Base-by-base conservation (phyloP, 495 filamentous ascomycete species). In the Lepraria neglecta region DNA sequence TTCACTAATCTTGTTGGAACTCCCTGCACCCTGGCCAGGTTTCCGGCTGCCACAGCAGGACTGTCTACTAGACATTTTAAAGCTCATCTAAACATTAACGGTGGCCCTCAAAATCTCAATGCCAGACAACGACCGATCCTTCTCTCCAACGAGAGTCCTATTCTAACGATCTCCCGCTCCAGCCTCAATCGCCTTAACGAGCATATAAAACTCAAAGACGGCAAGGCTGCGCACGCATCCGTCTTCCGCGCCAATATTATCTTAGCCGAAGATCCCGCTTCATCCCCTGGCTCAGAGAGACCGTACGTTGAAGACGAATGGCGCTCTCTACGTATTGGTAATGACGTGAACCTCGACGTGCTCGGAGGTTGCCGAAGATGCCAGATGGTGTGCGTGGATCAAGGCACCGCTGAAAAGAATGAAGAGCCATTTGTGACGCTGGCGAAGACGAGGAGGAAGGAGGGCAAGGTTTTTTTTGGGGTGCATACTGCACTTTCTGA, bases 341-440 rank as follows among this genome's bases (percentile, higher is more conserved):
- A 73, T 0, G 59, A 67, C 6, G 61, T 71, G 43, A 68, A 74
- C 3, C 87, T 90, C 56, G 78, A 88, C 66, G 82, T 92, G 62
- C 75, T 97, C 5, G 92, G 90, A 0, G 80, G 85, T 21, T 98
- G 94, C 68, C 80, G 91, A 42, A 75, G 94, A 17, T 98, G 94
- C 63, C 91, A 96, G 67, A 96, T 98, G 90, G 87, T 98, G 14
- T 97, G 92, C 69, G 82, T 97, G 48, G 84, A 98, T 64, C 94
- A 96, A 67, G 74, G 85, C 19, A 95, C 88, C 6, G 92, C 85
- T 0, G 79, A 83, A 51, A 87, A 84, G 71, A 81, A 84, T 45
- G 82, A 89, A 62, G 92, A 97, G 70, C 94, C 94, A 0, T 95
- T 94, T 71, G 82, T 89, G 1, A 96, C 91, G 1, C 74, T 98